These are phyloP conservation scores for Logfia minima DNA, from an alignment of 129 eudicot species.

Conservation along the genomic window DNA sequence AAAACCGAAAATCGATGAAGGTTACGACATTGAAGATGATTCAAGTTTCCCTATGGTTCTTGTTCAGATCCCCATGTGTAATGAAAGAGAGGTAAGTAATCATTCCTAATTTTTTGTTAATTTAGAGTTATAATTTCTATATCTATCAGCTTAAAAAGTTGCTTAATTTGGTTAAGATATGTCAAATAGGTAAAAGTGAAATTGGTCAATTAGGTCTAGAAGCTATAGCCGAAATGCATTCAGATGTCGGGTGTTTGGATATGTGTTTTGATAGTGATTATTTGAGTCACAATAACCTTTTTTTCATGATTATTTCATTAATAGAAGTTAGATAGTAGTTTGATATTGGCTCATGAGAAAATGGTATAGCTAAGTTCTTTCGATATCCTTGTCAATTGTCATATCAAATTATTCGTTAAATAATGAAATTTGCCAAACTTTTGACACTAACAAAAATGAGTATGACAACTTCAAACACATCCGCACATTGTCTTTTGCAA, in stretches of 20 bases:
- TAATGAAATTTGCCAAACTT: not conserved
- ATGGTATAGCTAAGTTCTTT: not conserved
- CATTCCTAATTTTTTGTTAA: not conserved
- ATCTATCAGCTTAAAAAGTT: not conserved
- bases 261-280: not conserved
- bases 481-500: not conserved
- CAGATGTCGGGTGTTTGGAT: not conserved
- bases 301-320: not conserved
- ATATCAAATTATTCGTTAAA: not conserved
- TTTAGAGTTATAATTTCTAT: not conserved
- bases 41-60: constrained; percentile 79
- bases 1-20: constrained; percentile 58
- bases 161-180: not conserved
- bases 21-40: constrained; percentile 60
- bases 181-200: not conserved
- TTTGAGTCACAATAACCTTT: not conserved
- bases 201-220: not conserved
- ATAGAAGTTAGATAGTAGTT: not conserved
- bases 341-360: not conserved
- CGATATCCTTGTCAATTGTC: not conserved
- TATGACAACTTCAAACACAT: not conserved
- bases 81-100: constrained; percentile 77
- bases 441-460: not conserved
- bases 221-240: not conserved
- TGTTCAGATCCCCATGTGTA: constrained; percentile 96